Percentiles rank a stretch among this genome's conserved stretches.
phyloP scores from a whole-genome alignment of 352 stramenopile species.

The Stramenopiles sp. region DNA sequence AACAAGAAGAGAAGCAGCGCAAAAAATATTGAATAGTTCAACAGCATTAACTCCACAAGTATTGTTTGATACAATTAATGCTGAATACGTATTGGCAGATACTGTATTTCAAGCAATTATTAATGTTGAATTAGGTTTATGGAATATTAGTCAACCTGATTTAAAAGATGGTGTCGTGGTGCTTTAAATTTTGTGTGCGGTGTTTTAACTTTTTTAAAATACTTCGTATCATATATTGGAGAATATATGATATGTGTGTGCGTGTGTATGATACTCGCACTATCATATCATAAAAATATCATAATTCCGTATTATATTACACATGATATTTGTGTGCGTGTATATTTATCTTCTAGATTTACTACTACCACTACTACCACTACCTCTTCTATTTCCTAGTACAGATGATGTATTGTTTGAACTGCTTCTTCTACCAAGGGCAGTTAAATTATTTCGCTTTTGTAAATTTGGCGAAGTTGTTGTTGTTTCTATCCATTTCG shows the following conservation, averaged over 20 bases:
- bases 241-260: neutral
- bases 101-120: constrained; percentile 8
- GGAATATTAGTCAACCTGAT: constrained; percentile 6
- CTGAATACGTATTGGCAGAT: neutral
- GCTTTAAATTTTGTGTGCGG: neutral
- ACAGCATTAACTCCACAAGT: neutral
- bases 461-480: neutral
- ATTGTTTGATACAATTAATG: constrained; percentile 1
- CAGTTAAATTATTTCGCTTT: neutral
- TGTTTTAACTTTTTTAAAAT: neutral
- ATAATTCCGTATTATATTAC: neutral
- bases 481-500: neutral
- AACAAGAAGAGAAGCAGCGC: neutral
- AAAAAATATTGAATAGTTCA: neutral
- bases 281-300: neutral
- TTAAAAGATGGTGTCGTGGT: neutral
- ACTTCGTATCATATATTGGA: neutral
- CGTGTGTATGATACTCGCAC: too few relatives aligned
- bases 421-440: neutral
- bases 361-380: neutral
- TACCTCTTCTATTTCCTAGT: neutral
- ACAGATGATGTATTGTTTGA: neutral
- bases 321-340: neutral
- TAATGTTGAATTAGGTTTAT: neutral
- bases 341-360: neutral